phyloP scores from a whole-genome alignment of 805 yeast genomes.

The Sugiyamaella boreocaroliniensis region DNA sequence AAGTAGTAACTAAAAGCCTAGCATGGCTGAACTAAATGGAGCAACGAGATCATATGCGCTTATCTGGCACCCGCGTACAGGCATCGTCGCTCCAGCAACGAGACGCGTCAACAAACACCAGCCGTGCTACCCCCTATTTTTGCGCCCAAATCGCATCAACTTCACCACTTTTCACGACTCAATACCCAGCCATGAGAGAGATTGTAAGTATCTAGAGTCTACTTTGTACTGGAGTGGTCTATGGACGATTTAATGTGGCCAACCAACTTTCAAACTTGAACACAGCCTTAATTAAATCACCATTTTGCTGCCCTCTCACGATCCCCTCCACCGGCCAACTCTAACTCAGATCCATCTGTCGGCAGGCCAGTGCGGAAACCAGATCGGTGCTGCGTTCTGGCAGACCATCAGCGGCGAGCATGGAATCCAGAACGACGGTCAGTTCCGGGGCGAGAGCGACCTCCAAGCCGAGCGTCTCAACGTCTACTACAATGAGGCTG shows the following conservation, averaged over 20 bases:
- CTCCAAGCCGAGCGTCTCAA: conserved; percentile 47
- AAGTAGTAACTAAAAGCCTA: no score
- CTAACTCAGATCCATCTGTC: conserved; percentile 74
- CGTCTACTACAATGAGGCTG: conserved; percentile 84
- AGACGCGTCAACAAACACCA: not conserved
- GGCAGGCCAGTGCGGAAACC: conserved; percentile 99
- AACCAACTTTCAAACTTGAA: no score
- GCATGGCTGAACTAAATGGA: no score
- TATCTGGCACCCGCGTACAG: no score
- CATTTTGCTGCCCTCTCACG: not conserved
- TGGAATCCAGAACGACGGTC: conserved; percentile 34
- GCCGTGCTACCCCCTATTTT: not conserved
- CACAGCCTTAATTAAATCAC: no score
- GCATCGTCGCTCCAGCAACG: not conserved
- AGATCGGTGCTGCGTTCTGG: conserved; percentile 50
- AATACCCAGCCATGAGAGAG: conserved; percentile 22
- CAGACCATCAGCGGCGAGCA: conserved; percentile 37
- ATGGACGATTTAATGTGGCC: no score
- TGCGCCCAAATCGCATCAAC: not conserved
- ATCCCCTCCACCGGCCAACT: not conserved
- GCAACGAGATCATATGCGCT: no score
- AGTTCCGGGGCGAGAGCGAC: conserved; percentile 22
- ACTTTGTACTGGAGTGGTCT: not conserved
- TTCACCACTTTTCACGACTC: not conserved
- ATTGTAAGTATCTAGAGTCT: conserved; percentile 20